phyloP scores from a whole-genome alignment of 495 filamentous ascomycete species.

The Cladorrhinum samala region DNA sequence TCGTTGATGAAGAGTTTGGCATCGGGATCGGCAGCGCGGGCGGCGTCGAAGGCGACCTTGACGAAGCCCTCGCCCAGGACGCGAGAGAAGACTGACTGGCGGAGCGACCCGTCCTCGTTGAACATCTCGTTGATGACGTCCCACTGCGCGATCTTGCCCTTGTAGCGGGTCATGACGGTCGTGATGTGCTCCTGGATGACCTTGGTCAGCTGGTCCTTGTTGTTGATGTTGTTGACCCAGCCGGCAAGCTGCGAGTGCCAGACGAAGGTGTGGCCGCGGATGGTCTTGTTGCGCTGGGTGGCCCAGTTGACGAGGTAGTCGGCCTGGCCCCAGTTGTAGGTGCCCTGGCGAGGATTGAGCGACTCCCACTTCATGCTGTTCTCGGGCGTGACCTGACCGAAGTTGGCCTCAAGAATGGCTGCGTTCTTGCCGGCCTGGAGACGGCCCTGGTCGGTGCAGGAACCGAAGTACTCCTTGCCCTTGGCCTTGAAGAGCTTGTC shows the following conservation, averaged over 20 bases:
- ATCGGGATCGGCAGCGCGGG: slow-evolving; percentile 50
- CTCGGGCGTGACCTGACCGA: slow-evolving; percentile 60
- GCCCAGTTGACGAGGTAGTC: slow-evolving; percentile 60
- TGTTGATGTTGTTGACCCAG: slow-evolving; percentile 52
- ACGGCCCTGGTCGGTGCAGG: slow-evolving; percentile 48
- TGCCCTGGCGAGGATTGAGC: slow-evolving; percentile 40
- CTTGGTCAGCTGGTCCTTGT: slow-evolving; percentile 43
- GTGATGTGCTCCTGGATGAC: slow-evolving; percentile 56
- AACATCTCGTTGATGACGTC: slow-evolving; percentile 66
- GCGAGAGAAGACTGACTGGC: slow-evolving; percentile 51
- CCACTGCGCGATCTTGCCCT: slow-evolving; percentile 57
- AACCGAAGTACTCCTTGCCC: slow-evolving; percentile 58
- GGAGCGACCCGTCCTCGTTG: slow-evolving; percentile 55
- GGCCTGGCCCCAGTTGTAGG: slow-evolving; percentile 46
- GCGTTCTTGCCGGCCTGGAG: slow-evolving; percentile 46
- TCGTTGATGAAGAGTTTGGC: slow-evolving; percentile 66
- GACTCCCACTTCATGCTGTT: slow-evolving; percentile 63
- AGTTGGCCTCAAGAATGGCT: slow-evolving; percentile 52
- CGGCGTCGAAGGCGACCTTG: slow-evolving; percentile 56
- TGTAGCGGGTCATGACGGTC: slow-evolving; percentile 51
- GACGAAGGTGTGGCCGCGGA: slow-evolving; percentile 58
- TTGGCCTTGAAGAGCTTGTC: slow-evolving; percentile 51
- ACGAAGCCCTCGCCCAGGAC: slow-evolving; percentile 54
- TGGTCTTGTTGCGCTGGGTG: slow-evolving; percentile 45
- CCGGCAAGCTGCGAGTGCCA: slow-evolving; percentile 61